These are phyloP conservation scores for Ustilago xerochloae DNA, from an alignment of 1,284 basidiomycete species.

Conservation along the genomic window DNA sequence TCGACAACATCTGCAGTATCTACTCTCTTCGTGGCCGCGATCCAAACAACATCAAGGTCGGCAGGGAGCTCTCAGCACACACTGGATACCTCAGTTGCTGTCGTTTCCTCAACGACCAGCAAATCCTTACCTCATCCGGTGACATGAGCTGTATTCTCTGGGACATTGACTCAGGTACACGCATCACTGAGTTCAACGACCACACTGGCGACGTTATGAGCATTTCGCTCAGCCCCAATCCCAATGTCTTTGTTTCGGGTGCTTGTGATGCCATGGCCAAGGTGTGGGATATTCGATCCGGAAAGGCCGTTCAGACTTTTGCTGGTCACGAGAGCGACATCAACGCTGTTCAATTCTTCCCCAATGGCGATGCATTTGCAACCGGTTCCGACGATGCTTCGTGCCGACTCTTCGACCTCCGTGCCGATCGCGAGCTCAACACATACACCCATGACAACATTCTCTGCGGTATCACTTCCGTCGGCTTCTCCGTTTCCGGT, in stretches of 20 bases:
- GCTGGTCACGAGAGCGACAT: constrained; percentile 99
- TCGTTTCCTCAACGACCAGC: constrained; percentile 96
- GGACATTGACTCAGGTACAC: constrained; percentile 96
- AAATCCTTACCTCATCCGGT: constrained; percentile 95
- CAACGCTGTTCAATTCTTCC: constrained; percentile 99
- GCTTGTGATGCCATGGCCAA: constrained; percentile 98
- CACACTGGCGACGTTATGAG: constrained; percentile 98
- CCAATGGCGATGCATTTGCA: constrained; percentile 97
- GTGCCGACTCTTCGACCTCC: constrained; percentile 95
- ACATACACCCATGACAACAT: constrained; percentile 98
- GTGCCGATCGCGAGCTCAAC: constrained; percentile 95
- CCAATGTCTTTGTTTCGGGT: constrained; percentile 96
- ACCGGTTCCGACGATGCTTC: constrained; percentile 99
- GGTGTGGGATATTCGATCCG: constrained; percentile 97
- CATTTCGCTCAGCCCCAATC: constrained; percentile 89
- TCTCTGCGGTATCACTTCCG: constrained; percentile 96
- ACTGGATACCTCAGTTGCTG: constrained; percentile 98
- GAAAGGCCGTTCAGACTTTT: constrained; percentile 97
- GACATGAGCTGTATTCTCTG: constrained; percentile 99
- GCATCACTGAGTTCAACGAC: constrained; percentile 96
- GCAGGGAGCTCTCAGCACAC: constrained; percentile 91
- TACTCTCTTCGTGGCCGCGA: constrained; percentile 80
- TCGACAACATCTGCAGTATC: constrained; percentile 99
- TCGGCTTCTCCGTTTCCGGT: constrained; percentile 96
- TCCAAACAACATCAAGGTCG: constrained; percentile 71